These are phyloP conservation scores for Coccinonectria pachysandricola DNA, from an alignment of 2,329 filamentous ascomycete species.

Conservation along the genomic window DNA sequence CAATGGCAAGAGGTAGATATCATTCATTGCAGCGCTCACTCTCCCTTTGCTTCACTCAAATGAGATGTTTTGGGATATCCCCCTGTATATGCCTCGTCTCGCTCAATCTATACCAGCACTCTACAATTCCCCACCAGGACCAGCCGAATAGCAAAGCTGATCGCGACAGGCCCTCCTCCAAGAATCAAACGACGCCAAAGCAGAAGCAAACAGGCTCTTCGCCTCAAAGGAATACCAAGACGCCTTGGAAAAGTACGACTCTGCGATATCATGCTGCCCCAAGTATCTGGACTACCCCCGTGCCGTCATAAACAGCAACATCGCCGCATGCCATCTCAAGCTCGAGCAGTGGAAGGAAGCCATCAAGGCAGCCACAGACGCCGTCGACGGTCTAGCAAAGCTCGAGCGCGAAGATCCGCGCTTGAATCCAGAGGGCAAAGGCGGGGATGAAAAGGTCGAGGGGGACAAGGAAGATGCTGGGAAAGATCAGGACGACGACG, in stretches of 20 bases:
- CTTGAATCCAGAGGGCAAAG: conserved; percentile 11
- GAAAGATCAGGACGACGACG: conserved; percentile 34
- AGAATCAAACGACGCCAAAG: conserved; percentile 64
- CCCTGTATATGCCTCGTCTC: too few species aligned
- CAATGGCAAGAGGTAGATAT: too few species aligned
- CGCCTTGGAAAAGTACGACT: conserved; percentile 74
- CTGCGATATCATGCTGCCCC: conserved; percentile 68
- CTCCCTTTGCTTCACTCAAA: not conserved
- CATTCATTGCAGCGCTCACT: too few species aligned
- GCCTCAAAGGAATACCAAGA: conserved; percentile 58
- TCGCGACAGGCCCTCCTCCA: conserved; percentile 56
- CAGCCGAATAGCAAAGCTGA: too few species aligned
- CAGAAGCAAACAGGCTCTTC: conserved; percentile 73
- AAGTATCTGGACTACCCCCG: conserved; percentile 81
- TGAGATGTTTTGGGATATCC: not conserved
- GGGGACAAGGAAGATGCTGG: conserved; percentile 36
- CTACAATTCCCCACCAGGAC: too few species aligned
- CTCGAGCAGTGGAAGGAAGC: conserved; percentile 78
- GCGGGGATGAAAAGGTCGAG: not conserved
- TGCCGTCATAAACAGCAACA: conserved; percentile 79
- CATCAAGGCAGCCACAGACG: conserved; percentile 59
- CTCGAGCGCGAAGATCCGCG: conserved; percentile 34
- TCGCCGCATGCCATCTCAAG: conserved; percentile 81
- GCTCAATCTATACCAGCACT: conserved; percentile 1
- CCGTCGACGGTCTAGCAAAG: conserved; percentile 62